Conservation (phyloP, 1,139 yeast genomes). For the Magnusiomyces paraingens region DNA sequence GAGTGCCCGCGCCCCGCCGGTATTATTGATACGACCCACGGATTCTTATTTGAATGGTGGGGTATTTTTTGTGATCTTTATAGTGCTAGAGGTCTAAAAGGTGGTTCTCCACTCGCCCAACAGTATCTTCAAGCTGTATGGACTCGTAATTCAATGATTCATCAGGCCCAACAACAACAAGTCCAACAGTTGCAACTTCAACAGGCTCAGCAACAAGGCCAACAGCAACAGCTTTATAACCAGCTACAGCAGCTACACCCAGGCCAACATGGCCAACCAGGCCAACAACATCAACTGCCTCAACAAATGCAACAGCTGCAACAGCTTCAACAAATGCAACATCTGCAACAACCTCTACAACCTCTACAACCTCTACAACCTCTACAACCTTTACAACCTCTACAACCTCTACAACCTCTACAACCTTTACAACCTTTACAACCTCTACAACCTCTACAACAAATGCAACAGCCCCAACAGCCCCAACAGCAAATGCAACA, state of each 20-base stretch:
- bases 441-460: background rate
- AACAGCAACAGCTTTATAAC: background rate
- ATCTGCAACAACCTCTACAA: background rate
- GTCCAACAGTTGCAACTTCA: background rate
- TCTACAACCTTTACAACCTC: background rate
- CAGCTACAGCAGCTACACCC: background rate
- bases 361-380: background rate
- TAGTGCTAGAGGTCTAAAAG: constrained; percentile 66
- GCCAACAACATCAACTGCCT: background rate
- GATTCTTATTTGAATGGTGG: constrained; percentile 94
- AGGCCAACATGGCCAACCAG: background rate
- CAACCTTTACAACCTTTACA: background rate
- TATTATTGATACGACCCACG: constrained; percentile 62
- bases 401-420: background rate
- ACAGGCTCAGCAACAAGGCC: background rate
- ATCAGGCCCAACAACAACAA: background rate
- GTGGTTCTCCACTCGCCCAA: constrained; percentile 55
- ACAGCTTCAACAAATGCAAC: background rate
- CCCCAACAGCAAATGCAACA: background rate
- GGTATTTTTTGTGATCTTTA: constrained; percentile 92
- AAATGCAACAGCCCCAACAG: background rate
- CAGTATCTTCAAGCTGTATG: constrained; percentile 55
- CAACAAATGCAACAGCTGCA: constrained; percentile 16
- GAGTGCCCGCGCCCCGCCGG: no score
- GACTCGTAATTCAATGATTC: constrained; percentile 13